Conservation (phyloP, 352 stramenopile species). For the Albugo candida region DNA sequence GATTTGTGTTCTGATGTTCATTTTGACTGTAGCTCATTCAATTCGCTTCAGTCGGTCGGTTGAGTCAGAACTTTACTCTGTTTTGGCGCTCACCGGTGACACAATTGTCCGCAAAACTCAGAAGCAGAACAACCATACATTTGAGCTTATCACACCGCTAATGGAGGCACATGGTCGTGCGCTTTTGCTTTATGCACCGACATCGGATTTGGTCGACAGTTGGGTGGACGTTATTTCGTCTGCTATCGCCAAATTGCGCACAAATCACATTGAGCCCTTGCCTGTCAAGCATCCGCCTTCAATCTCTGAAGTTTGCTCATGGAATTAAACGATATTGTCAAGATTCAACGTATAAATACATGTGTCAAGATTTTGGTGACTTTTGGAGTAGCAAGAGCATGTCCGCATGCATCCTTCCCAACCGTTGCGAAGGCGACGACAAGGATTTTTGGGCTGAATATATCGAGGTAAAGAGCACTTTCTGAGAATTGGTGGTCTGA, state of each 20-base stretch:
- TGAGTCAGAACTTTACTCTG: conserved; percentile 46
- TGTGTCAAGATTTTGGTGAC: too few species aligned
- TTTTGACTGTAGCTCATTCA: conserved; percentile 17
- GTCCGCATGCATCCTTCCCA: too few species aligned
- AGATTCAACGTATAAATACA: too few species aligned
- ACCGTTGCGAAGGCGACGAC: too few species aligned
- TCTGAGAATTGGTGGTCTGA: too few species aligned
- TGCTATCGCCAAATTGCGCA: conserved; percentile 19
- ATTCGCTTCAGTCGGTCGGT: conserved; percentile 50
- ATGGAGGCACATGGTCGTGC: conserved; percentile 48
- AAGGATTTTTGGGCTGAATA: too few species aligned
- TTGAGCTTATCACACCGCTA: conserved; percentile 48
- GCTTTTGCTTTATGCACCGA: conserved; percentile 40
- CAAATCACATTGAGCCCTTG: too few species aligned
- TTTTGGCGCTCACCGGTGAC: conserved; percentile 38
- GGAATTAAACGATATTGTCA: too few species aligned
- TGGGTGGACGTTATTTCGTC: conserved; percentile 41
- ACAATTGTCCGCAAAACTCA: conserved; percentile 43
- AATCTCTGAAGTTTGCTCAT: too few species aligned
- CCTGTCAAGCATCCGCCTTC: too few species aligned
- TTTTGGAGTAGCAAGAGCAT: too few species aligned
- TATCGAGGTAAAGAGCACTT: too few species aligned
- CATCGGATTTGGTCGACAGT: conserved; percentile 19
- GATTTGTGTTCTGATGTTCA: conserved; percentile 1
- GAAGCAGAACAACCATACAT: conserved; percentile 51